Percentiles rank a stretch among this genome's conserved stretches.
Evolutionary conservation across 108 stramenopile species (phyloP).

Genomic region (Cyclotella cryptica): DNA sequence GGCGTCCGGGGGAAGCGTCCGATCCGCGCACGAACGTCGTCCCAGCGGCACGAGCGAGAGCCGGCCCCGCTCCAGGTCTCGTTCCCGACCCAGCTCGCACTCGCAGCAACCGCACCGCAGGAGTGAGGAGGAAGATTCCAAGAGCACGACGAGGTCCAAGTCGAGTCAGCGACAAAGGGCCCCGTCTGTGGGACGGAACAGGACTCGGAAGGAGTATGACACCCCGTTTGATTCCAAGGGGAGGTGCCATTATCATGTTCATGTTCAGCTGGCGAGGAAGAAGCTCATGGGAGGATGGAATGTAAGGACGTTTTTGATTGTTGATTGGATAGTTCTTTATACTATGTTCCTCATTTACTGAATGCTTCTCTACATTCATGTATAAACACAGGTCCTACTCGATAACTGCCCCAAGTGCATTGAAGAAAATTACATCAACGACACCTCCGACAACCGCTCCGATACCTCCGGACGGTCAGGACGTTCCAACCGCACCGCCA

Average conservation of each 20-base stretch:
- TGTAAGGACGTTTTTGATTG: constrained; percentile 9
- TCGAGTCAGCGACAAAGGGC: neutral
- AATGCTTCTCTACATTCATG: too few relatives aligned
- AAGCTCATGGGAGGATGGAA: constrained; percentile 49
- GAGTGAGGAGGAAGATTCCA: neutral
- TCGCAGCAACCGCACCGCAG: neutral
- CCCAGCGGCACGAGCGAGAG: neutral
- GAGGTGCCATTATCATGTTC: constrained; percentile 38
- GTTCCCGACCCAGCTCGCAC: neutral
- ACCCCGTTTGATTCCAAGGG: constrained; percentile 45
- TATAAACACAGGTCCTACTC: constrained; percentile 10
- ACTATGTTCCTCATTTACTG: neutral
- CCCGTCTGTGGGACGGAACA: neutral
- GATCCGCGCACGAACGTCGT: neutral
- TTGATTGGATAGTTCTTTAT: neutral
- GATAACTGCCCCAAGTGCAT: constrained; percentile 36
- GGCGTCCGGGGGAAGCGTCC: neutral
- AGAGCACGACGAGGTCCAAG: neutral
- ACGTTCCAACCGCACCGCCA: constrained; percentile 17
- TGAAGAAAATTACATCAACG: constrained; percentile 28
- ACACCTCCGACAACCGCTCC: constrained; percentile 28
- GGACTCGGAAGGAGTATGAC: constrained; percentile 14
- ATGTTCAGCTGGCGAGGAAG: constrained; percentile 39
- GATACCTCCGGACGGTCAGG: constrained; percentile 34
- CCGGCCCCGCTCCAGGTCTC: neutral